phyloP scores from a whole-genome alignment of 2,329 filamentous ascomycete genomes.

The Xylaria sp. region DNA sequence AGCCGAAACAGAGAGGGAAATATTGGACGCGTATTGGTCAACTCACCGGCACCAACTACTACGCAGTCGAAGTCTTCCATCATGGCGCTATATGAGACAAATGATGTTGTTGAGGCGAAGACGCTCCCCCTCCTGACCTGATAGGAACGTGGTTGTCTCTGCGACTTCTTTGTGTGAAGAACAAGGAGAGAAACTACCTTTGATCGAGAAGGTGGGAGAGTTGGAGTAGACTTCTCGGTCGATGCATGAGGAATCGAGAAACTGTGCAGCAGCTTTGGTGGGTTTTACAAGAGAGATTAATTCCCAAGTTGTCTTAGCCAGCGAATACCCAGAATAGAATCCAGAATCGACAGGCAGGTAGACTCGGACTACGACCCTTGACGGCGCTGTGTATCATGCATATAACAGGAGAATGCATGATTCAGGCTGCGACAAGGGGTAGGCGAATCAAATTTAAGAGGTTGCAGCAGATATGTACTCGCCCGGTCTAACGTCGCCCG shows the following conservation, averaged over 20 bases:
- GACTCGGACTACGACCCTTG: background rate
- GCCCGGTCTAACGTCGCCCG: too few species aligned
- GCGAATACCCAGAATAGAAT: too few species aligned
- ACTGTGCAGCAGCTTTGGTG: too few species aligned
- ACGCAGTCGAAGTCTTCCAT: constrained; percentile 45
- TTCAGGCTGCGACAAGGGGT: background rate
- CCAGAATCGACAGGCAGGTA: too few species aligned
- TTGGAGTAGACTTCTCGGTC: too few species aligned
- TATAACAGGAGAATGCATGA: background rate
- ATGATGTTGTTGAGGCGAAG: background rate
- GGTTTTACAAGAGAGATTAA: too few species aligned
- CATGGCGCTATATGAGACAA: constrained; percentile 26
- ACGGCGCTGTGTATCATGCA: background rate
- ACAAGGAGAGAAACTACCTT: background rate
- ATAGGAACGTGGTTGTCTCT: background rate
- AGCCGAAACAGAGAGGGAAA: background rate
- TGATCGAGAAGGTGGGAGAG: too few species aligned
- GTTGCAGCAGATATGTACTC: background rate
- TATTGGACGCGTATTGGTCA: background rate
- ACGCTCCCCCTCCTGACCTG: background rate
- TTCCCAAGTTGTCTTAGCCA: too few species aligned
- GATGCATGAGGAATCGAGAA: too few species aligned
- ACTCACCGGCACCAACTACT: constrained; percentile 51
- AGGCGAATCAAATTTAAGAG: background rate
- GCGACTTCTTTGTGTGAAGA: background rate